Base-by-base conservation (phyloP, 768 basidiomycete species). In the Antrodiella citrinella region DNA sequence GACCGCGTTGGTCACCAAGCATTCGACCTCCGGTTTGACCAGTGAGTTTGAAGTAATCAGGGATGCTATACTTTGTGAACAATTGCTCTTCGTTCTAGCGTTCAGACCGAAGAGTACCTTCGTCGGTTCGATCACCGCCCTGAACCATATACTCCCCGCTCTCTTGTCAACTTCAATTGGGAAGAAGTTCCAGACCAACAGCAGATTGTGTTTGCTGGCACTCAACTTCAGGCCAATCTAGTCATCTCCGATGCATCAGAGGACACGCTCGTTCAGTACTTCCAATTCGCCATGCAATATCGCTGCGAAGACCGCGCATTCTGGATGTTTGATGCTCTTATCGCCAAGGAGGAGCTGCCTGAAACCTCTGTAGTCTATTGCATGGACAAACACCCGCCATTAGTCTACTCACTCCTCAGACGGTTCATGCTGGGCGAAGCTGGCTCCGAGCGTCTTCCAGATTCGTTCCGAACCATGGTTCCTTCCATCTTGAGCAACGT, bases 21-120 rank as follows among this genome's bases (percentile, higher is more conserved):
- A 0, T 84, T 86, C 54, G 83, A 86, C 58, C 59, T 84, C 26
- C 80, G 81, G 66, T 80, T 81, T 57, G 78, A 83, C 26, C 78
- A 81, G 82, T 83, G 61, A 62, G 82, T 67, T 10, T 10, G 10
- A 38, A 38, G 35, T n/a, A n/a, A n/a, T n/a, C n/a, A n/a, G n/a
- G n/a, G 35, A 38, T 38, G 35, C 4, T 21, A 18, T 7, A 3
- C 48, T 62, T 61, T 12, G 48, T 70, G 42, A 74, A 72, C 35
- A 69, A 66, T 73, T 22, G 65, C n/a, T 72, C 47, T 75, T 26
- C 11, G 12, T 19, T 30, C 1, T 26, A 67, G 65, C 35, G 60
- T 67, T 1, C 51, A 50, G 11, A 67, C 66, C 1, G 64, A 65
- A 39, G 63, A 66, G 35, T 55, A 35, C 25, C 47, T 66, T 5